These are phyloP conservation scores for Irpex sp. DNA, from an alignment of 1,284 basidiomycete genomes.

Conservation along the genomic window DNA sequence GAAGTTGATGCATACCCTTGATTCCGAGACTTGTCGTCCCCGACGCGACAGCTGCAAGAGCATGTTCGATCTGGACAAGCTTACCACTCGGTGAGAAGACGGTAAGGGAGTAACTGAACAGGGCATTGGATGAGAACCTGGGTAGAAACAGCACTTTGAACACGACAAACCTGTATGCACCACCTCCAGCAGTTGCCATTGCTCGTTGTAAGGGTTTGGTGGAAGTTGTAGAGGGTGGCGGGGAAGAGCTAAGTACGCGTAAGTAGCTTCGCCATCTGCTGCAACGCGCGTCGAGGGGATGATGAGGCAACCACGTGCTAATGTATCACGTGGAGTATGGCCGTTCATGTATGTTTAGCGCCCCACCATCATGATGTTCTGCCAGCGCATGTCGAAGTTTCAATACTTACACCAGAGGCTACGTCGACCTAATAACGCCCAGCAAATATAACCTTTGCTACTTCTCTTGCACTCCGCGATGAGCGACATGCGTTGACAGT, in stretches of 20 bases:
- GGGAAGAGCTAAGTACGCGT: constrained; percentile 24
- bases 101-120: constrained; percentile 89
- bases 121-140: neutral
- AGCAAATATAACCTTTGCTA: too few species aligned
- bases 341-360: neutral
- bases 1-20: constrained; percentile 66
- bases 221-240: constrained; percentile 2
- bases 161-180: constrained; percentile 68
- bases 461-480: too few species aligned
- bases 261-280: constrained; percentile 9
- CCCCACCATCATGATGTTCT: neutral
- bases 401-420: too few species aligned
- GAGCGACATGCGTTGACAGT: too few species aligned
- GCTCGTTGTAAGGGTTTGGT: constrained; percentile 10
- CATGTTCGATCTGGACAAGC: constrained; percentile 99
- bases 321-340: constrained; percentile 2
- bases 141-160: neutral
- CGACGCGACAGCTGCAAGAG: constrained; percentile 93
- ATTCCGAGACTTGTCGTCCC: constrained; percentile 98
- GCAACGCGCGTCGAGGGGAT: constrained; percentile 13
- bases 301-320: constrained; percentile 4
- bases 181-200: constrained; percentile 73
- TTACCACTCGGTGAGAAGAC: constrained; percentile 99
- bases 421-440: too few species aligned
- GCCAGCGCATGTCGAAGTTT: neutral